These are phyloP conservation scores for Candida ulmi DNA, from an alignment of 805 yeast species.

Conservation along the genomic window DNA sequence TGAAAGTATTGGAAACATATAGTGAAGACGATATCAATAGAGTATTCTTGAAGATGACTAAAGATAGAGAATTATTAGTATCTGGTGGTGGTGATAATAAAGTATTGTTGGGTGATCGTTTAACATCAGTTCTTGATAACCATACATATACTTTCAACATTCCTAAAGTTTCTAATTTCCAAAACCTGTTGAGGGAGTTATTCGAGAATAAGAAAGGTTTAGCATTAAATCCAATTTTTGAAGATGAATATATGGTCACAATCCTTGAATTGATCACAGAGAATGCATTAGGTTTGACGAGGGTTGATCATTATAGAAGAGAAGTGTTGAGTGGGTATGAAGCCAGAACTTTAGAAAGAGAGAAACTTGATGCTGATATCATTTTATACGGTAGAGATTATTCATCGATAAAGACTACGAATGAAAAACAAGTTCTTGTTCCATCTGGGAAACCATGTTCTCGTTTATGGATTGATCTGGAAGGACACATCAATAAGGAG, in stretches of 20 bases:
- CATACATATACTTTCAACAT: conserved; percentile 27
- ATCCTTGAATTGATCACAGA: conserved; percentile 50
- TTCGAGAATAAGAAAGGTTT: conserved; percentile 45
- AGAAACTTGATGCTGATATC: conserved; percentile 60
- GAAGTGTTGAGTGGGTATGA: conserved; percentile 58
- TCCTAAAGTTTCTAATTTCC: conserved; percentile 44
- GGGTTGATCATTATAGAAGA: conserved; percentile 50
- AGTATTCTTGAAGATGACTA: conserved; percentile 37
- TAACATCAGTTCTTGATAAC: conserved; percentile 17
- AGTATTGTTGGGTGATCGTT: conserved; percentile 26
- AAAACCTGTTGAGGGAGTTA: conserved; percentile 35
- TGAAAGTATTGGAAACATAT: conserved; percentile 31
- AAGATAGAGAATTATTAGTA: conserved; percentile 48
- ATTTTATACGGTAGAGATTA: conserved; percentile 27
- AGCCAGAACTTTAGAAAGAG: conserved; percentile 68
- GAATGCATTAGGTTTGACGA: conserved; percentile 34
- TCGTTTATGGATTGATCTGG: conserved; percentile 64
- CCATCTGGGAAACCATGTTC: conserved; percentile 62
- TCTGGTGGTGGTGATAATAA: conserved; percentile 40
- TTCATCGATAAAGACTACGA: conserved; percentile 4
- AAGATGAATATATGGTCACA: conserved; percentile 58
- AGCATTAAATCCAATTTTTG: conserved; percentile 45
- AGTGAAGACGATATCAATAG: conserved; percentile 44
- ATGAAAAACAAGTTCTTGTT: conserved; percentile 29
- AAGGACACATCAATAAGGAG: conserved; percentile 49